Base-by-base conservation (phyloP, 371 early-diverging fungal species). In the Coemansia sp. region DNA sequence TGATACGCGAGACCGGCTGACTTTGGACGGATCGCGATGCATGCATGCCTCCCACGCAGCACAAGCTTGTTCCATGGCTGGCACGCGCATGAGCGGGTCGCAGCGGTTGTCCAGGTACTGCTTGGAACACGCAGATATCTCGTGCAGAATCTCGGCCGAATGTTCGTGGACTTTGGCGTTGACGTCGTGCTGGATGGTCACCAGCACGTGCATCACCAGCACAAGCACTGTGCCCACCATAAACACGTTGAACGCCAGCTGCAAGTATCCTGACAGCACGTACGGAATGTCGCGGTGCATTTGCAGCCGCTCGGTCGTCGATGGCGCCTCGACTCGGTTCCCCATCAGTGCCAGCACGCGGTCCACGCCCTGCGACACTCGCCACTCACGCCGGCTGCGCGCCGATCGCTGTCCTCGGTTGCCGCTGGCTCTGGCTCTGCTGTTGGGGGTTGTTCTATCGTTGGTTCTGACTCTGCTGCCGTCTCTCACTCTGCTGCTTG, bases 31-130 rank as follows among this genome's bases (percentile, higher is more conserved):
- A 56, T 91, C 89, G 59, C 86, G 82, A 21, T 86, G 80, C 89
- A 93, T 93, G 73, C 93, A 93, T 25, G 79, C 65, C 56, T 91
- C 93, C 95, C 95, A 96, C 18, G 80, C 83, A 18, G 71, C 77
- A 70, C 96, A 96, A 59, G 85, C 69, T 37, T 72, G 68, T 62
- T 93, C 90, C 82, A 96, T 82, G 9, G 90, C 91, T 21, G 94
- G 95, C 6, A 93, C 89, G 12, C 93, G 86, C 54, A 87, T 78
- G 3, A 59, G 79, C 37, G 85, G 90, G 53, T 84, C 85, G 74
- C 96, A 96, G 11, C 79, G 84, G 82, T 96, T 96, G 14, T 86
- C 81, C 1, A 75, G 47, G 75, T 94, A 96, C 64, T 88, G 72
- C 62, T 87, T 87, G 23, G 82, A 75, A 57, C 95, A 93, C 25